These are phyloP conservation scores for Phlegmacium glaucopus DNA, from an alignment of 768 basidiomycete species.

Conservation along the genomic window DNA sequence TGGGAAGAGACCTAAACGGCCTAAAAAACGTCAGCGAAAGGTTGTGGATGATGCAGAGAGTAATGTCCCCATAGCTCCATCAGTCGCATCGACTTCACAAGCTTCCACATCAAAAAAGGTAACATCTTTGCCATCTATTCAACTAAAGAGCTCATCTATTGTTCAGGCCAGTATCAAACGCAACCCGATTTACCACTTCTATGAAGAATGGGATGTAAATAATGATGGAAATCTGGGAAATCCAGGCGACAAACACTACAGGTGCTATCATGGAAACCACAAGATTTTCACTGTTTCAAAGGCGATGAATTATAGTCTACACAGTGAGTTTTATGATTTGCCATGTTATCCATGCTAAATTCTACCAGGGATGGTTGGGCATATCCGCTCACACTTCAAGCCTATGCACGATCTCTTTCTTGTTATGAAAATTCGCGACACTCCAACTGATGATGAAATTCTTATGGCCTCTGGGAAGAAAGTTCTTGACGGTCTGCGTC, in stretches of 20 bases:
- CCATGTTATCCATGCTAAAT: no score
- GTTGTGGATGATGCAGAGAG: not conserved
- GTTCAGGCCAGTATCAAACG: not conserved
- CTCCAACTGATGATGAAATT: not conserved
- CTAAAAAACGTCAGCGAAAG: not conserved
- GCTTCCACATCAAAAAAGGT: no score
- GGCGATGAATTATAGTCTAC: not conserved
- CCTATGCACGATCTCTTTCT: not conserved
- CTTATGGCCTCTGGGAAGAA: not conserved
- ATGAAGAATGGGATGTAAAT: not conserved
- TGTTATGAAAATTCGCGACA: no score
- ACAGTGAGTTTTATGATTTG: not conserved
- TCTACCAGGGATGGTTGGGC: not conserved
- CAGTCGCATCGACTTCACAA: not conserved
- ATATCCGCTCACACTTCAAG: not conserved
- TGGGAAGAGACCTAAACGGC: not conserved
- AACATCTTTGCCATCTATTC: no score
- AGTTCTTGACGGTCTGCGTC: not conserved
- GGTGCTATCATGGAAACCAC: not conserved
- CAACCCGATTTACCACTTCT: slow-evolving; percentile 1
- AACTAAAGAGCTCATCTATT: no score
- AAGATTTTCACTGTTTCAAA: not conserved
- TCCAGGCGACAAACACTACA: not conserved
- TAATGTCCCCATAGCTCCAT: not conserved
- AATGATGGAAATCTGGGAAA: not conserved